Evolutionary conservation across 1,139 yeast species (phyloP).

Genomic region (Hyphopichia burtonii): DNA sequence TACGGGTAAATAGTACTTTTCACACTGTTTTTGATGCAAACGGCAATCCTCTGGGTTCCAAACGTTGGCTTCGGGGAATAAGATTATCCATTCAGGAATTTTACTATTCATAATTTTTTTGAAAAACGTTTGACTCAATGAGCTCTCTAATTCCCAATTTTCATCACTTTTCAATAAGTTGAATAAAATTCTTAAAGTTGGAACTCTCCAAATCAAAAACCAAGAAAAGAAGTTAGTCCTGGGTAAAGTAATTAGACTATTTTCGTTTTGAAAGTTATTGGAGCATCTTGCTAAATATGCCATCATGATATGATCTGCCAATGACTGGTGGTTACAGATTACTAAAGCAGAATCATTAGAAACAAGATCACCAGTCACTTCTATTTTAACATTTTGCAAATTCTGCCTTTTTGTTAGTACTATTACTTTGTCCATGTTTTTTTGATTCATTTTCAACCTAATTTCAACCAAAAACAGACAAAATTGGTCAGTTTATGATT

Average conservation of each 20-base stretch:
- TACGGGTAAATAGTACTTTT: constrained; percentile 51
- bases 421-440: no score
- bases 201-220: constrained; percentile 59
- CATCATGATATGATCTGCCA: constrained; percentile 53
- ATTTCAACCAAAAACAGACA: not conserved
- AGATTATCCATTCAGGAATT: constrained; percentile 51
- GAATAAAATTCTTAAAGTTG: constrained; percentile 40
- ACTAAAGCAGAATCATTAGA: constrained; percentile 48
- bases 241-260: constrained; percentile 27
- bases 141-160: constrained; percentile 57
- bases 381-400: constrained; percentile 34
- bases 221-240: constrained; percentile 56
- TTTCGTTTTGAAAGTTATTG: constrained; percentile 5
- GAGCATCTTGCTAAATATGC: constrained; percentile 39
- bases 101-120: constrained; percentile 23
- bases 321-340: constrained; percentile 54
- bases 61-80: constrained; percentile 76
- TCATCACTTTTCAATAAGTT: constrained; percentile 55
- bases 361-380: constrained; percentile 42
- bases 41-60: constrained; percentile 46
- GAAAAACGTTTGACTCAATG: constrained; percentile 24
- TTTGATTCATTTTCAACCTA: no score
- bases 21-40: constrained; percentile 51
- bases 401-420: constrained; percentile 18
- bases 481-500: not conserved